Base-by-base conservation (phyloP, 805 yeast genomes). In the Teunomyces kruisii region DNA sequence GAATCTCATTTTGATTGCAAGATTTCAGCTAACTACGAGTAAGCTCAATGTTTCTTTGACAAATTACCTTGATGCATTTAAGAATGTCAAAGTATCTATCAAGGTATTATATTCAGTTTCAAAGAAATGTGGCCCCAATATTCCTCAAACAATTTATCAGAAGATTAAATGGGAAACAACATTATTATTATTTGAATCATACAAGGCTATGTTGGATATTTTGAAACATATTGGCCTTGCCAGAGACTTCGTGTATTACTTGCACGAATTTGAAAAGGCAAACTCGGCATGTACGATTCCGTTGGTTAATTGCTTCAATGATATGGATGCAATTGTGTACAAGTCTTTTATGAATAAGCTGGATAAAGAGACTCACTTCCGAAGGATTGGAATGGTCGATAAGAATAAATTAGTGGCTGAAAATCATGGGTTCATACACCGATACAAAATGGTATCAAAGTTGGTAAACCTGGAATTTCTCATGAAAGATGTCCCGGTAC, bases 161-260 rank as follows among this genome's bases (percentile, higher is more conserved):
- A 49, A 59, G 2, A 42, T 69, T 3, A 74, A 72, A 48, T 62
- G 76, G 63, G 59, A 58, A 19, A 58, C 78, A 2, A 58, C 75
- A 0, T 47, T 45, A 1, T 50, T 58, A 10, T 55, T 81, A 28
- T 54, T 70, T 9, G 53, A 59, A 4, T 52, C 77, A 2, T 80
- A 79, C 50, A 59, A 63, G 6, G 44, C 46, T 2, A 60, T 80
- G 19, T 62, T 81, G 16, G 58, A 67, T 3, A 54, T 68, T 0
- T 68, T 73, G 43, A 61, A 70, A 12, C 75, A 71, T 30, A 56
- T 80, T 31, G 90, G 91, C 0, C 55, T 82, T 2, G 65, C 81
- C 0, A 79, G 79, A 49, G 89, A 85, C 44, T 73, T 82, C 39
- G 72, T 75, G 2, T 81, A 72, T 55, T 84, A 75, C 59, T 50